These are phyloP conservation scores for Salix exigua DNA, from an alignment of 345 rosid genomes.

Conservation along the genomic window DNA sequence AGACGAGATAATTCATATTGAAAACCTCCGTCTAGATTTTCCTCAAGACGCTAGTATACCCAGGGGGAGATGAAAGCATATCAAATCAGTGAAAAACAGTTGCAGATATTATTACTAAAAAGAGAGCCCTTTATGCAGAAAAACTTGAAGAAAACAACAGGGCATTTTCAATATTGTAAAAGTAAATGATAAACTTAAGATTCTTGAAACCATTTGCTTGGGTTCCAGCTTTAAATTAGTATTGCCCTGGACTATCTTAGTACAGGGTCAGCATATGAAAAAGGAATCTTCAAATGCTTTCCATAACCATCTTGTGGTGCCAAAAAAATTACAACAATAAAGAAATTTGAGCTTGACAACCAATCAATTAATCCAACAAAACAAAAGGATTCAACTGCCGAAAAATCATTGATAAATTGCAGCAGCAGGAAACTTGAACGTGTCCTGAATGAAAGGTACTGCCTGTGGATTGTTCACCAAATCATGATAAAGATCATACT, in stretches of 20 bases:
- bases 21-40: not conserved
- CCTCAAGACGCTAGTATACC: not conserved
- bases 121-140: not conserved
- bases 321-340: slow-evolving; percentile 19
- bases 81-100: not conserved
- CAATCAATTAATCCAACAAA: slow-evolving; percentile 1
- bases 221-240: slow-evolving; percentile 9
- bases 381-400: not conserved
- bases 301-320: not conserved
- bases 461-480: slow-evolving; percentile 48
- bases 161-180: not conserved
- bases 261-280: slow-evolving; percentile 13
- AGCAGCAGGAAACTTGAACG: slow-evolving; percentile 64
- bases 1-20: not conserved
- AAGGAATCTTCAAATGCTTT: slow-evolving; percentile 1
- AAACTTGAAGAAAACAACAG: not conserved
- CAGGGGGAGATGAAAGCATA: not conserved
- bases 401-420: slow-evolving; percentile 48
- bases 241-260: slow-evolving; percentile 29
- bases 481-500: slow-evolving; percentile 64
- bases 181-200: not conserved
- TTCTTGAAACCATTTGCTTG: not conserved
- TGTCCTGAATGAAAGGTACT: slow-evolving; percentile 63
- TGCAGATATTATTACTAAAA: not conserved
- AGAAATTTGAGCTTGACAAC: slow-evolving; percentile 4